Evolutionary conservation across 2,329 filamentous ascomycete genomes (phyloP).

Genomic region (Neofusicoccum umdonicola): DNA sequence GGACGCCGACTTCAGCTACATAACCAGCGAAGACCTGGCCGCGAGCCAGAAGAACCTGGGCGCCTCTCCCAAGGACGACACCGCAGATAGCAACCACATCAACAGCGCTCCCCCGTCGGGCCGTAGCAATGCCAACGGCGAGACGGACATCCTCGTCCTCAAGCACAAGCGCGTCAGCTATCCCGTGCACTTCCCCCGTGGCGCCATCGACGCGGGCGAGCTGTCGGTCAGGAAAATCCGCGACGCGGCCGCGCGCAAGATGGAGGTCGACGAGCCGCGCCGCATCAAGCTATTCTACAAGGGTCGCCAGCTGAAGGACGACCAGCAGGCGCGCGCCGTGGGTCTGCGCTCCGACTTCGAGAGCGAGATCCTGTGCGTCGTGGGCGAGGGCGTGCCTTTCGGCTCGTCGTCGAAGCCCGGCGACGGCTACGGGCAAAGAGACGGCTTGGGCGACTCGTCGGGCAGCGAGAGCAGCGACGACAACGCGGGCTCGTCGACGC

Average conservation of each 20-base stretch:
- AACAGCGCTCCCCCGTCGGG: conserved; percentile 20
- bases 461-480: conserved; percentile 30
- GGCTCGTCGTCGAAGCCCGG: conserved; percentile 31
- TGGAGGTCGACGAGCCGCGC: conserved; percentile 58
- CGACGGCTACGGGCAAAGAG: conserved; percentile 36
- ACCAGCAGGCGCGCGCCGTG: conserved; percentile 56
- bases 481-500: conserved; percentile 30
- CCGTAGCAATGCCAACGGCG: conserved; percentile 21
- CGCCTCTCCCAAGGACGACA: conserved; percentile 21
- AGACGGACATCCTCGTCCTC: conserved; percentile 70
- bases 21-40: conserved; percentile 71
- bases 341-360: conserved; percentile 56
- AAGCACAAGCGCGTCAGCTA: conserved; percentile 66
- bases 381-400: conserved; percentile 52
- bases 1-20: conserved; percentile 77
- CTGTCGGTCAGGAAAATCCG: conserved; percentile 65
- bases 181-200: conserved; percentile 70
- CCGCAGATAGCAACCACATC: conserved; percentile 19
- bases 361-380: conserved; percentile 59
- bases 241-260: conserved; percentile 64
- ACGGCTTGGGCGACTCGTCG: conserved; percentile 20
- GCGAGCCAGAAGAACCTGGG: conserved; percentile 28
- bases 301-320: conserved; percentile 67
- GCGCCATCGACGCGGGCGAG: conserved; percentile 72
- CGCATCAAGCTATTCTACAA: conserved; percentile 71